phyloP scores from a whole-genome alignment of 768 basidiomycete species.

The Leccinellum albellum region DNA sequence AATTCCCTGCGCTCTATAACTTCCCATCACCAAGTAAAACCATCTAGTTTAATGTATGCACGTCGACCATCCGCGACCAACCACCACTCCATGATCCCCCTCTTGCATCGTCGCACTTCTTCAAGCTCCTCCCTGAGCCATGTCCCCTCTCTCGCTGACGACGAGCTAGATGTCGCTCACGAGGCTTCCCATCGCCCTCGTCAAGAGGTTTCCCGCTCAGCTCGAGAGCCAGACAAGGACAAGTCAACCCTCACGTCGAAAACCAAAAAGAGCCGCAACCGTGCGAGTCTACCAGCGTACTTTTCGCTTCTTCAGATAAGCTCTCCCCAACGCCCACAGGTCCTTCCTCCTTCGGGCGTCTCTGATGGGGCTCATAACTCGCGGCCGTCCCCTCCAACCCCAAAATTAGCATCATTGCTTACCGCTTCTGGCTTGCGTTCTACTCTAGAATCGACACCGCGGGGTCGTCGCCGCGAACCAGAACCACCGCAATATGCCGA shows the following conservation, averaged over 20 bases:
- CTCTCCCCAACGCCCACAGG: conserved; percentile 38
- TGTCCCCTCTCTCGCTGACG: conserved; percentile 41
- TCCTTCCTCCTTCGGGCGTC: conserved; percentile 42
- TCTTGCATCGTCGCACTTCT: conserved; percentile 50
- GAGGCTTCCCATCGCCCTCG: conserved; percentile 23
- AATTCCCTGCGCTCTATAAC: conserved; percentile 41
- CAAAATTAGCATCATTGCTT: conserved; percentile 41
- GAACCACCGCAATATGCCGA: conserved; percentile 30
- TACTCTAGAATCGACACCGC: conserved; percentile 42
- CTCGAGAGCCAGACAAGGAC: conserved; percentile 22
- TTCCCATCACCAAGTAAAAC: conserved; percentile 32
- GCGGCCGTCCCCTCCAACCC: conserved; percentile 59
- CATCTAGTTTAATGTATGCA: conserved; percentile 57
- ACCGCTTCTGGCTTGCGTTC: conserved; percentile 34
- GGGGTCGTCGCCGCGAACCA: conserved; percentile 49
- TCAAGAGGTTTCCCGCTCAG: conserved; percentile 34
- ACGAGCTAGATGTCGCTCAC: conserved; percentile 38
- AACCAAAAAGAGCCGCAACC: conserved; percentile 57
- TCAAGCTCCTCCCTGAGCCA: conserved; percentile 34
- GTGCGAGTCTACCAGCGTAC: conserved; percentile 70
- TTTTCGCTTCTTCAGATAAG: conserved; percentile 67
- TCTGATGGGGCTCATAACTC: conserved; percentile 32
- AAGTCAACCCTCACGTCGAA: conserved; percentile 30
- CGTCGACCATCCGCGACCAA: conserved; percentile 71
- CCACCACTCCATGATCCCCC: conserved; percentile 57